Evolutionary conservation across 306 rosid genomes (phyloP).

Genomic region (Ochetophila trinervis): DNA sequence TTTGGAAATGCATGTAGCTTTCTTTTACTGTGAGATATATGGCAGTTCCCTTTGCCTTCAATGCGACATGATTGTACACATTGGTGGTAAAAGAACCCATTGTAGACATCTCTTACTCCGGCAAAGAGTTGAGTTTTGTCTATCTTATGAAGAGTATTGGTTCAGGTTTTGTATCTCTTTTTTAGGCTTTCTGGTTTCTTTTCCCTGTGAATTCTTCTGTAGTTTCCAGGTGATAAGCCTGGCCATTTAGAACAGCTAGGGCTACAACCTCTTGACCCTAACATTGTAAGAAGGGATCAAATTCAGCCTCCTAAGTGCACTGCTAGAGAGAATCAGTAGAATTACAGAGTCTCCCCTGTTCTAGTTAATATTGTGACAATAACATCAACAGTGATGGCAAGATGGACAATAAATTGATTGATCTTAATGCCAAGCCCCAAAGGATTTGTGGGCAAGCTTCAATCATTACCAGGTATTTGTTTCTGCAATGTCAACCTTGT

Average conservation of each 20-base stretch:
- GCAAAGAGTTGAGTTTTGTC: conserved; percentile 61
- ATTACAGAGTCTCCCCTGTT: no score
- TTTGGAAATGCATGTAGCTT: conserved; percentile 46
- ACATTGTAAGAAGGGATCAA: no score
- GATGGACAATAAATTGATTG: no score
- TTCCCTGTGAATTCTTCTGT: no score
- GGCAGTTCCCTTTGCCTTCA: conserved; percentile 77
- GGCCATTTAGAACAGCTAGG: no score
- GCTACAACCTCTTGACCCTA: no score
- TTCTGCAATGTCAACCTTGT: no score
- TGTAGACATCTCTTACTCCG: conserved; percentile 55
- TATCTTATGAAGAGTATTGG: conserved; percentile 8
- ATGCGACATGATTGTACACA: conserved; percentile 70
- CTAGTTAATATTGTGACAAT: conserved; percentile 31
- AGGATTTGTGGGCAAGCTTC: conserved; percentile 37
- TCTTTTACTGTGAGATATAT: conserved; percentile 74
- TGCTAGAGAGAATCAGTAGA: no score
- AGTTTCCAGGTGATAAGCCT: no score
- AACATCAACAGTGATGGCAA: conserved; percentile 27
- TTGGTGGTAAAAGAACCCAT: conserved; percentile 74
- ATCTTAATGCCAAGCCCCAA: conserved; percentile 42
- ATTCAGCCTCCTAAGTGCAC: no score
- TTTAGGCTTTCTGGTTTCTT: neutral
- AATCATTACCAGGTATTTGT: no score
- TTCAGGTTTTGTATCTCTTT: conserved; percentile 5